These are phyloP conservation scores for Rhizopus arrhizus DNA, from an alignment of 371 early-diverging fungal genomes.

Conservation along the genomic window DNA sequence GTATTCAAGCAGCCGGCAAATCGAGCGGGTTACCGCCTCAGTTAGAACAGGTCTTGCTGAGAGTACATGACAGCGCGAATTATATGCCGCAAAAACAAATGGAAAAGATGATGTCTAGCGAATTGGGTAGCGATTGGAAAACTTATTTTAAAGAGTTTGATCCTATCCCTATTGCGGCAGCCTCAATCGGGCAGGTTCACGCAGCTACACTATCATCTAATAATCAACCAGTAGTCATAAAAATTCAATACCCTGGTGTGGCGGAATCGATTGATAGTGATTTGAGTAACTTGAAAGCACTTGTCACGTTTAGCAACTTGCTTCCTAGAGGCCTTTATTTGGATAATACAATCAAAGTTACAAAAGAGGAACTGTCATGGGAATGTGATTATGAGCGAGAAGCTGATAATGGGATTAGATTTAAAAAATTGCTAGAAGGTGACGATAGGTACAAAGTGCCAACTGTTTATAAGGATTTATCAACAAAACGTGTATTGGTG, in stretches of 20 bases:
- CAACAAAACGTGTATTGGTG: conserved; percentile 75
- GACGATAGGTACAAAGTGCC: conserved; percentile 80
- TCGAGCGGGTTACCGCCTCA: conserved; percentile 73
- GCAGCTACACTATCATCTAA: conserved; percentile 59
- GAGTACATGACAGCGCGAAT: conserved; percentile 94
- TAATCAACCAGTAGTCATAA: conserved; percentile 79
- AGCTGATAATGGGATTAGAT: conserved; percentile 74
- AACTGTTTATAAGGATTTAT: conserved; percentile 66
- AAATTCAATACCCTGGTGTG: conserved; percentile 96
- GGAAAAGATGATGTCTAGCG: conserved; percentile 71
- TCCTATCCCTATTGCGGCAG: conserved; percentile 87
- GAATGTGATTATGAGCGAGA: conserved; percentile 94
- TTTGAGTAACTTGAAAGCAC: conserved; percentile 78
- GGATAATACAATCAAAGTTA: conserved; percentile 93
- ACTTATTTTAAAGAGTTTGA: conserved; percentile 69
- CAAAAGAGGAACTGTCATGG: conserved; percentile 88
- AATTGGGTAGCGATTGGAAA: conserved; percentile 83
- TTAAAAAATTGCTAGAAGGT: conserved; percentile 62
- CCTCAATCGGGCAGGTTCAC: conserved; percentile 97
- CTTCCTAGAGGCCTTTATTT: conserved; percentile 93
- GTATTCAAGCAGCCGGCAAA: conserved; percentile 43
- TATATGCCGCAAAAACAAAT: conserved; percentile 92
- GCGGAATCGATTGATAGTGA: conserved; percentile 88
- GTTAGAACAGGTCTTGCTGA: conserved; percentile 77
- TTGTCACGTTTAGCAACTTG: conserved; percentile 79